Base-by-base conservation (phyloP, 345 rosid species). In the Cardiospermum halicacabum region DNA sequence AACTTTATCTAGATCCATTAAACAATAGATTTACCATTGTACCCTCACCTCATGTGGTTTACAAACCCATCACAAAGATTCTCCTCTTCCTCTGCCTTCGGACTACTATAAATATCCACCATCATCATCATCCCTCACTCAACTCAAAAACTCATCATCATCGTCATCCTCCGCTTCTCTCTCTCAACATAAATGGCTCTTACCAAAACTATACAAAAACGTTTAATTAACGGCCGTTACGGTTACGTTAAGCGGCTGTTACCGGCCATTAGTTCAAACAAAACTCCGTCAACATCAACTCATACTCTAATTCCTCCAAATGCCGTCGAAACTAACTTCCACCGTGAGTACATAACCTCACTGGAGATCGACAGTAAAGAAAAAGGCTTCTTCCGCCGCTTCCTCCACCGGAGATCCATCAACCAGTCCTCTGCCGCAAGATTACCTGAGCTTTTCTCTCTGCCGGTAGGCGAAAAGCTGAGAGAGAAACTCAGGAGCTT, bases 401-500 rank as follows among this genome's bases (percentile, higher is more conserved):
- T 84, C 62, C 78, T 80, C 70, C 84, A 82, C 67, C 75, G 77
- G 6, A 53, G 73, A 27, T 65, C 75, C 32, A 11, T 65, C 16
- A 75, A 58, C 60, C 78, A 69, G 45, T 15, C 58, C 3, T 19
- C 73, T 16, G 30, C 43, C n/a, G 40, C 42, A 7, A 4, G 21
- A 25, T 26, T 69, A 4, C 73, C 90, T 3, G 84, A 73, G 9
- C 43, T 79, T 32, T 69, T 87, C 45, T 69, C 85, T 34, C 10
- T 80, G 11, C 86, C 90, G 0, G 78, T 76, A 10, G 85, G 86
- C 0, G 85, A 81, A 3, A 80, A 72, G 65, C 76, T 85, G 63
- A 66, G 81, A 39, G 87, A 87, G 65, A 78, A 60, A 49, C 81
- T 85, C 21, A 49, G 50, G 22, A 58, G 72, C n/a, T 53, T 60